Evolutionary conservation across 768 basidiomycete genomes (phyloP).

Genomic region (Suillus discolor): DNA sequence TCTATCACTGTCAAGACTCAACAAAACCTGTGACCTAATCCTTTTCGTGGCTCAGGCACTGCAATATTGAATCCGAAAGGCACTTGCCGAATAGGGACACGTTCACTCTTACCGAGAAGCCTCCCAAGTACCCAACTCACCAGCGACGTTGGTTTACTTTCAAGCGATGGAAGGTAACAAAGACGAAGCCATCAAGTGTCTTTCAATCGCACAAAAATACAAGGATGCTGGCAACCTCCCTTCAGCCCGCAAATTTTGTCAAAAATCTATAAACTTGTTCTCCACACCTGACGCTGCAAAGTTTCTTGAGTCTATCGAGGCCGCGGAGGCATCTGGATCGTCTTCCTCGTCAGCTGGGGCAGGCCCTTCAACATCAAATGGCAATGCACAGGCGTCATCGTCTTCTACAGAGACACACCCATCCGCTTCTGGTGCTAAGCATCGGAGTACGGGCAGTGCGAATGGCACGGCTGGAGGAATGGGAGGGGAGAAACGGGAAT

Average conservation of each 20-base stretch:
- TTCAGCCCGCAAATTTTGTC: constrained; percentile 85
- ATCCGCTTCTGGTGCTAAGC: constrained; percentile 71
- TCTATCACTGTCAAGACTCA: not conserved
- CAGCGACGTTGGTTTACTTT: constrained; percentile 12
- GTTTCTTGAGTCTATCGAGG: constrained; percentile 67
- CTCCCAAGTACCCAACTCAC: not conserved
- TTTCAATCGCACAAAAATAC: constrained; percentile 78
- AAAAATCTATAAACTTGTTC: constrained; percentile 85
- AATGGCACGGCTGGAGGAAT: constrained; percentile 62
- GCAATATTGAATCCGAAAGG: constrained; percentile 3
- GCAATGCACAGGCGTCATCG: constrained; percentile 43
- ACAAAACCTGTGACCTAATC: not conserved
- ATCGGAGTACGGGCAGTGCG: constrained; percentile 47
- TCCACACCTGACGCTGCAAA: constrained; percentile 73
- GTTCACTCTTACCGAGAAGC: constrained; percentile 1
- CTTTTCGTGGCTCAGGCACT: not conserved
- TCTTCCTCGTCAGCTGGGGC: constrained; percentile 40
- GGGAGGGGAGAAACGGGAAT: constrained; percentile 79
- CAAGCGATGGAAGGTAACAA: constrained; percentile 80
- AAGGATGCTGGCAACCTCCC: constrained; percentile 68
- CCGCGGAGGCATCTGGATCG: constrained; percentile 44
- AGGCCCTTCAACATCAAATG: constrained; percentile 38
- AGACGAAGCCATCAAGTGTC: constrained; percentile 85
- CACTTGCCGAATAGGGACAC: constrained; percentile 9
- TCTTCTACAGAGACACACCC: constrained; percentile 69